These are phyloP conservation scores for Pneumocystis oryctolagi DNA, from an alignment of 1,139 yeast genomes.

Conservation along the genomic window DNA sequence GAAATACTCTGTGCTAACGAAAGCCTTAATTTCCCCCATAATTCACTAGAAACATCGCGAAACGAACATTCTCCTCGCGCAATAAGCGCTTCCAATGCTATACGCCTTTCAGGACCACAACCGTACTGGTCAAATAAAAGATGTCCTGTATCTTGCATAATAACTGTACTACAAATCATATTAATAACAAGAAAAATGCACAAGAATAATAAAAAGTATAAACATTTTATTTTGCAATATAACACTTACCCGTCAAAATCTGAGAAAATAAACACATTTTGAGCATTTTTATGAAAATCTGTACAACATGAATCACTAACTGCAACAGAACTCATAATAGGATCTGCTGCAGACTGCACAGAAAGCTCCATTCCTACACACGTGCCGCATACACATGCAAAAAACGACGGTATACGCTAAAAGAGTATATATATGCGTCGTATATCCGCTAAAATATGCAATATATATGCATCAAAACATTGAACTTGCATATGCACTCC, in stretches of 20 bases:
- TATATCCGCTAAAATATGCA: background rate
- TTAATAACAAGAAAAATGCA: too few species aligned
- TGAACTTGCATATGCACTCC: background rate
- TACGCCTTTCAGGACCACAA: constrained; percentile 29
- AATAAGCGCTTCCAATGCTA: constrained; percentile 27
- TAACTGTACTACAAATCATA: constrained; percentile 31
- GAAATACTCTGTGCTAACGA: constrained; percentile 41
- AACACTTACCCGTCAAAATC: background rate
- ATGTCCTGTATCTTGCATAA: constrained; percentile 34
- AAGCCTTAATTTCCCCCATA: constrained; percentile 32
- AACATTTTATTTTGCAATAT: too few species aligned
- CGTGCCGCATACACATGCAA: background rate
- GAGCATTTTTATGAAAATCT: background rate
- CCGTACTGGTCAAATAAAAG: constrained; percentile 31
- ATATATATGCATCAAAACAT: background rate
- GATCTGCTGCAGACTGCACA: background rate
- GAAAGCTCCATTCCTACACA: background rate
- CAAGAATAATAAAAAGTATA: too few species aligned
- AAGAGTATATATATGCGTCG: background rate
- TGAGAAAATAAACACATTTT: background rate
- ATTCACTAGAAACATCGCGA: constrained; percentile 31
- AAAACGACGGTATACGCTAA: background rate
- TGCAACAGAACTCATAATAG: background rate
- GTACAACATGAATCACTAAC: background rate
- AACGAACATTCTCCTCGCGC: constrained; percentile 26